Conservation (phyloP, 2,329 filamentous ascomycete genomes). For the Sclerotinia sclerotiorum region DNA sequence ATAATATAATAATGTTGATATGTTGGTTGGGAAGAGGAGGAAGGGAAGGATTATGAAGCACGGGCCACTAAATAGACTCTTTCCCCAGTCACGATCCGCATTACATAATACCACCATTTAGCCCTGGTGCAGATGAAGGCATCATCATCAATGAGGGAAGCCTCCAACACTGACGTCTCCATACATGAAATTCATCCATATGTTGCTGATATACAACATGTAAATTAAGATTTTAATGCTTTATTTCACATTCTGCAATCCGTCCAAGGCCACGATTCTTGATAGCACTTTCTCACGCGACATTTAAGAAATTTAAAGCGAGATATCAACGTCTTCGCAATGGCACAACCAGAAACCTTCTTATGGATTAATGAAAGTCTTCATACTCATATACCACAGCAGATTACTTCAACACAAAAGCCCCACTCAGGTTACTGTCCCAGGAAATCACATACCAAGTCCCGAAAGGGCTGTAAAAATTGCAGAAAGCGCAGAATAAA, state of each 20-base stretch:
- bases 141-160: too few relatives aligned
- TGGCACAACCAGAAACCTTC: neutral
- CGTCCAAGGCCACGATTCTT: neutral
- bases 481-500: conserved; percentile 22
- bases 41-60: neutral
- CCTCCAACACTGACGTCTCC: too few relatives aligned
- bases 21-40: too few relatives aligned
- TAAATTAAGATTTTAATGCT: too few relatives aligned
- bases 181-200: too few relatives aligned
- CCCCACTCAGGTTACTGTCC: neutral
- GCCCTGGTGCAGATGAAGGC: too few relatives aligned
- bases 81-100: too few relatives aligned
- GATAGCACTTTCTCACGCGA: neutral
- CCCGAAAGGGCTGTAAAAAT: conserved; percentile 17
- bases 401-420: neutral
- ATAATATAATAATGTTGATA: too few relatives aligned
- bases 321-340: neutral
- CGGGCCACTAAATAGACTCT: neutral
- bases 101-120: too few relatives aligned
- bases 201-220: too few relatives aligned
- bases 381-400: neutral
- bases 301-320: neutral
- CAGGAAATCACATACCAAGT: conserved; percentile 18
- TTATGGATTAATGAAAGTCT: conserved; percentile 10
- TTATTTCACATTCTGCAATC: too few relatives aligned